phyloP scores from a whole-genome alignment of 108 stramenopile genomes.

The Cylindrotheca fusiformis region DNA sequence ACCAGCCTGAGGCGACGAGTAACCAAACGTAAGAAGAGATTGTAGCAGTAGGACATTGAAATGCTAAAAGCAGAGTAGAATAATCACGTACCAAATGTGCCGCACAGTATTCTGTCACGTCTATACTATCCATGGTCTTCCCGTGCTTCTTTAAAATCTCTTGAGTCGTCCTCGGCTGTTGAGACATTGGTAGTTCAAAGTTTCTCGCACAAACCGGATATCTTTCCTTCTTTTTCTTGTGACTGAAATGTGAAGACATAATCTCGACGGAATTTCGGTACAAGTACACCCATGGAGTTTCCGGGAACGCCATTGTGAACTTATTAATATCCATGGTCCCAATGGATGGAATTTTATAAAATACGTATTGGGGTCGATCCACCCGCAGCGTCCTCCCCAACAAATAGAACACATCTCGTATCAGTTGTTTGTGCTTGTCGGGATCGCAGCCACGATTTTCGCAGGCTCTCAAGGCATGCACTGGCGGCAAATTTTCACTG shows the following conservation, averaged over 20 bases:
- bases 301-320: constrained; percentile 76
- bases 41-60: neutral
- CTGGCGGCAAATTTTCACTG: constrained; percentile 71
- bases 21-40: neutral
- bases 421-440: constrained; percentile 34
- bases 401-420: constrained; percentile 73
- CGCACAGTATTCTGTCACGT: constrained; percentile 70
- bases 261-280: constrained; percentile 91
- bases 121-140: neutral
- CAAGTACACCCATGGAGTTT: constrained; percentile 85
- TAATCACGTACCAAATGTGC: constrained; percentile 53
- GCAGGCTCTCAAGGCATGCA: constrained; percentile 59
- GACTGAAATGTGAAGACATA: constrained; percentile 77
- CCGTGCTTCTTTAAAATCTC: neutral
- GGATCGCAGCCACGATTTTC: constrained; percentile 28
- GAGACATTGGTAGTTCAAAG: constrained; percentile 4
- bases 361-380: constrained; percentile 41
- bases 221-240: neutral
- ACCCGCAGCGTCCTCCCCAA: constrained; percentile 49
- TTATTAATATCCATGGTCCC: constrained; percentile 49
- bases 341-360: constrained; percentile 94
- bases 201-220: constrained; percentile 33
- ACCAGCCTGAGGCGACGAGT: constrained; percentile 23
- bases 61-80: too few species aligned
- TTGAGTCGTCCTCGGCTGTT: constrained; percentile 21